phyloP scores from a whole-genome alignment of 768 basidiomycete species.

The Lactifluus pinguis region DNA sequence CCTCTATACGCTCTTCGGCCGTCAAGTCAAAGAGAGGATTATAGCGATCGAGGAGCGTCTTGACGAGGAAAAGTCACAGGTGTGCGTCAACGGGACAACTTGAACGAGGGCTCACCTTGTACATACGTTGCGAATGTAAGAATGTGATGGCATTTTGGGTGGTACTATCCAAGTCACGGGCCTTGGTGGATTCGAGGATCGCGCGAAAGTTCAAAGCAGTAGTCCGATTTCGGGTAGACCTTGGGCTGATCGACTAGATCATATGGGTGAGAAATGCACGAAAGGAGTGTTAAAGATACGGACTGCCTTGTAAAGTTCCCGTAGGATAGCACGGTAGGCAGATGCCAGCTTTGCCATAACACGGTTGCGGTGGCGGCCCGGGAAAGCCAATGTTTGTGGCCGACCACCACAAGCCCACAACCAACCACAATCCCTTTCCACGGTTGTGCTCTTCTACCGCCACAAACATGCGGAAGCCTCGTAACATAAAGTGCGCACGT shows the following conservation, averaged over 20 bases:
- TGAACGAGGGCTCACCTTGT: slow-evolving; percentile 50
- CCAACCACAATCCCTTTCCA: background rate
- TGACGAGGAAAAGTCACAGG: slow-evolving; percentile 3
- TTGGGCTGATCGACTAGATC: slow-evolving; percentile 31
- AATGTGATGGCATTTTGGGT: slow-evolving; percentile 57
- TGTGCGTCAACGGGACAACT: background rate
- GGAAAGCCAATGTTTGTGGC: no score
- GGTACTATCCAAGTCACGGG: slow-evolving; percentile 33
- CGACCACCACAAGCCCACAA: background rate
- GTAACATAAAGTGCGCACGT: background rate
- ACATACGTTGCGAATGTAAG: slow-evolving; percentile 59
- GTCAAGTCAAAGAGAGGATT: slow-evolving; percentile 80
- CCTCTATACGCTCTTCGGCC: slow-evolving; percentile 67
- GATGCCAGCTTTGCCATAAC: slow-evolving; percentile 19
- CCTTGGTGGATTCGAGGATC: slow-evolving; percentile 33
- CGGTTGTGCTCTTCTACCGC: background rate
- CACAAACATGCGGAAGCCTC: background rate
- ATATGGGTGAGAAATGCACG: background rate
- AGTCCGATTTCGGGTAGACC: slow-evolving; percentile 31
- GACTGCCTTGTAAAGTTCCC: slow-evolving; percentile 48
- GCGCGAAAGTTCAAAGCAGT: slow-evolving; percentile 46
- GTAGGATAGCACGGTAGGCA: slow-evolving; percentile 43
- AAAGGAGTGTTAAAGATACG: slow-evolving; percentile 22
- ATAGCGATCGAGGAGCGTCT: slow-evolving; percentile 80
- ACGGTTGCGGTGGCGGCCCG: background rate